These are phyloP conservation scores for Agaricus subrufescens DNA, from an alignment of 768 basidiomycete species.

Conservation along the genomic window DNA sequence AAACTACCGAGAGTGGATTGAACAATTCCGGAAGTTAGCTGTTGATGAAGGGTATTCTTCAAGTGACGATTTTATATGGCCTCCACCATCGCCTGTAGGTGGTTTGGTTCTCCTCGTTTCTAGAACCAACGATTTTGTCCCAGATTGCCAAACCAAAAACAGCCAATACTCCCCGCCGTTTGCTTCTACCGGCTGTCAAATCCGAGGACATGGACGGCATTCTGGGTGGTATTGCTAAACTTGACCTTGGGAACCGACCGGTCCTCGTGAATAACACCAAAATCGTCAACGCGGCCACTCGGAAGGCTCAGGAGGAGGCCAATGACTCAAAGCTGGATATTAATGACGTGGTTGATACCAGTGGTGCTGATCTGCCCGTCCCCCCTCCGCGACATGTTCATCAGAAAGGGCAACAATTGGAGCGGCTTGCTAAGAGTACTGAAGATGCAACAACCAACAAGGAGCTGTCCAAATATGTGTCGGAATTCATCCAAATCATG, in stretches of 20 bases:
- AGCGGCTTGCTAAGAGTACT: slow-evolving; percentile 38
- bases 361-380: slow-evolving; percentile 29
- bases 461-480: slow-evolving; percentile 47
- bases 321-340: slow-evolving; percentile 12
- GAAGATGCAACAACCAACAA: slow-evolving; percentile 48
- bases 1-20: slow-evolving; percentile 61
- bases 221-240: slow-evolving; percentile 53
- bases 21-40: slow-evolving; percentile 62
- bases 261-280: slow-evolving; percentile 51
- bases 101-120: neutral
- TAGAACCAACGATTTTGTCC: slow-evolving; percentile 14
- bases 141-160: slow-evolving; percentile 21
- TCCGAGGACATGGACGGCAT: slow-evolving; percentile 48
- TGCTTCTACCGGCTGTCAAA: slow-evolving; percentile 29
- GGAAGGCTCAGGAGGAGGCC: slow-evolving; percentile 26
- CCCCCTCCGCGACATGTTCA: slow-evolving; percentile 25
- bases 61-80: slow-evolving; percentile 68
- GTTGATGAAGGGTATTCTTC: slow-evolving; percentile 52
- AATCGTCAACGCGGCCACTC: slow-evolving; percentile 30
- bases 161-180: slow-evolving; percentile 30
- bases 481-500: slow-evolving; percentile 58
- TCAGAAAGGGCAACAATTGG: slow-evolving; percentile 52
- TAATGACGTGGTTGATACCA: slow-evolving; percentile 41
- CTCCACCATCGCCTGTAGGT: slow-evolving; percentile 42
- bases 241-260: slow-evolving; percentile 49